These are phyloP conservation scores for Talaromyces wortmannii DNA, from an alignment of 495 filamentous ascomycete genomes.

Conservation along the genomic window DNA sequence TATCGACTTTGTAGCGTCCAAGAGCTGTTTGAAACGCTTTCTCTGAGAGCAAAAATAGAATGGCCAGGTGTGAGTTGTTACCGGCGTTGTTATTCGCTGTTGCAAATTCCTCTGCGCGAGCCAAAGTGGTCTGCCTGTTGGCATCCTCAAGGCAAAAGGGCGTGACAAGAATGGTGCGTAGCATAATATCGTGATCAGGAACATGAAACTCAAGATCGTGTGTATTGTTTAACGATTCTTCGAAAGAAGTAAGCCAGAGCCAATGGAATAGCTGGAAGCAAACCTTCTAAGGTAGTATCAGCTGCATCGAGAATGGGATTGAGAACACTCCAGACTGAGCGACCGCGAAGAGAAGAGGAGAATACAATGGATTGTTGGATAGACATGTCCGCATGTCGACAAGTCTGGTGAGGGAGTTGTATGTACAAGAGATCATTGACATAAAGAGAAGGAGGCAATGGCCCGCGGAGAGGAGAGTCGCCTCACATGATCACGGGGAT, in stretches of 20 bases:
- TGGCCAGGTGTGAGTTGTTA: conserved; percentile 23
- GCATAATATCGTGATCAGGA: neutral
- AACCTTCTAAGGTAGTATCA: conserved; percentile 42
- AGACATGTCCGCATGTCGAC: neutral
- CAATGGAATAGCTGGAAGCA: neutral
- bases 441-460: neutral
- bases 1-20: conserved; percentile 11
- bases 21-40: conserved; percentile 9
- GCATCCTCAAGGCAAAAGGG: conserved; percentile 29
- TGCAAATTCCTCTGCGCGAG: conserved; percentile 43
- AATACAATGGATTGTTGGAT: conserved; percentile 26
- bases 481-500: neutral
- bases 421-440: neutral
- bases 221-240: neutral
- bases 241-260: conserved; percentile 24
- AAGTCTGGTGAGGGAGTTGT: neutral
- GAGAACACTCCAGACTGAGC: conserved; percentile 41
- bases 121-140: conserved; percentile 14
- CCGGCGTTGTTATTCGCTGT: conserved; percentile 26
- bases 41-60: conserved; percentile 47
- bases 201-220: conserved; percentile 12
- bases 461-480: neutral
- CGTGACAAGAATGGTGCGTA: conserved; percentile 49
- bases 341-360: conserved; percentile 47
- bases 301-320: conserved; percentile 33